Percentiles rank a stretch among this genome's conserved stretches.
These are phyloP conservation scores for Misopates orontium DNA, from an alignment of 257 asterid species.

Conservation along the genomic window DNA sequence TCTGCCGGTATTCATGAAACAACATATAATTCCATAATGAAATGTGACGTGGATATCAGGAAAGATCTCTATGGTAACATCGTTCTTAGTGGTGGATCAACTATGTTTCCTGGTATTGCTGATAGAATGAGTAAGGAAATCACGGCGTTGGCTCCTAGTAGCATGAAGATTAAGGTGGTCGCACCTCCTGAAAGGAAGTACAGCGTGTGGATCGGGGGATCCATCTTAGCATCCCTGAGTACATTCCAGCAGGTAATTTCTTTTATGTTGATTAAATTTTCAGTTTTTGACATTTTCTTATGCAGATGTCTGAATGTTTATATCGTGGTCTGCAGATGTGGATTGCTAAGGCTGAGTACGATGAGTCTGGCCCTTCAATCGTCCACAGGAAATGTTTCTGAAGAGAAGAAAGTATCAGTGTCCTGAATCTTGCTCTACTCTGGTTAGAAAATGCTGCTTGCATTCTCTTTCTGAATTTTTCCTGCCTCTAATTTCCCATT, in stretches of 20 bases:
- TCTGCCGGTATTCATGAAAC: conserved; percentile 55
- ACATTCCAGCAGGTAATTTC: conserved; percentile 39
- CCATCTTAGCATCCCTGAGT: conserved; percentile 39
- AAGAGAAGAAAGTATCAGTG: conserved; percentile 4
- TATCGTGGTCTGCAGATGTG: conserved; percentile 39
- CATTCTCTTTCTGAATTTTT: conserved; percentile 3
- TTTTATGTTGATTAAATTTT: neutral
- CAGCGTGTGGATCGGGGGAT: conserved; percentile 43
- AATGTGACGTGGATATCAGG: conserved; percentile 50
- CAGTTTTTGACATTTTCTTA: neutral
- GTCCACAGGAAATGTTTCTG: conserved; percentile 53
- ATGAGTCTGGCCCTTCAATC: conserved; percentile 52
- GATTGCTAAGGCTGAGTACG: conserved; percentile 51
- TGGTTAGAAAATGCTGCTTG: conserved; percentile 24
- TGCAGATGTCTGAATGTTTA: neutral
- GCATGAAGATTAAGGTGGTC: conserved; percentile 44
- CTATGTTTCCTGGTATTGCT: conserved; percentile 53
- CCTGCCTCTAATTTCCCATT: conserved; percentile 4
- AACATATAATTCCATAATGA: conserved; percentile 48
- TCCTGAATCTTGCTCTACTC: conserved; percentile 18
- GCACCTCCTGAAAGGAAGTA: conserved; percentile 44
- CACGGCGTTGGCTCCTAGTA: conserved; percentile 39
- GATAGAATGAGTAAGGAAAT: conserved; percentile 43
- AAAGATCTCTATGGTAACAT: conserved; percentile 48
- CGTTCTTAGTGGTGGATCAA: conserved; percentile 48